Evolutionary conservation across 768 basidiomycete genomes (phyloP), one percentile per base, ranked within the genome.

Genomic region (Phlebiopsis gigantea): DNA sequence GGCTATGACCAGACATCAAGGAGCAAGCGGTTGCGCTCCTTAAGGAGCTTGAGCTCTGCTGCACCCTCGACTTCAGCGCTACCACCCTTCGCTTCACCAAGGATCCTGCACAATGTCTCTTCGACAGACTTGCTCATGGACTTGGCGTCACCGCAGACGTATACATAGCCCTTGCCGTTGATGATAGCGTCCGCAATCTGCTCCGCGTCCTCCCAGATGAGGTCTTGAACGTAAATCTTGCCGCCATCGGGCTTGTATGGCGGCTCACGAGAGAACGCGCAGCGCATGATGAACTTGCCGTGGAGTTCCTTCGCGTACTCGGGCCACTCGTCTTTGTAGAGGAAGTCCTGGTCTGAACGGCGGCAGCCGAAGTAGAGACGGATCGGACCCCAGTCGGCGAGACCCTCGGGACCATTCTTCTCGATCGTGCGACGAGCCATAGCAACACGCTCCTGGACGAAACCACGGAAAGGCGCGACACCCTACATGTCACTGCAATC

Each of bases 211-310:
- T 98, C 84, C 90, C 89, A 93, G 10, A 99, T 75, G 57, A 98
- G 76, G 72, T 99, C 93, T 74, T 99, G 97, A n/a, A 99, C 97
- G 73, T 99, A 99, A 66, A 96, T 91, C 79, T 98, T 99, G 78
- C 88, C 78, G 24, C 93, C 90, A 62, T 94, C 93, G 5, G 90
- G 82, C 71, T 88, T 91, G 77, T 81, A 90, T n/a, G 83, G 84
- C 56, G 77, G 75, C 64, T 95, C 87, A 51, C 93, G 88, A 42
- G 95, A 98, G 78, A 98, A 93, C 4, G 97, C 93, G 61, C 78
- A 79, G 69, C 90, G 88, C 75, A 99, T 79, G 59, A 79, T 77
- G 78, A 99, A 93, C 70, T 97, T 97, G 65, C 91, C 94, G 63
- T 86, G 84, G 51, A 99, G 83, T 69, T 95, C 95, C 57, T 83